Conservation (phyloP, 257 asterid species). For the Petrea volubilis region DNA sequence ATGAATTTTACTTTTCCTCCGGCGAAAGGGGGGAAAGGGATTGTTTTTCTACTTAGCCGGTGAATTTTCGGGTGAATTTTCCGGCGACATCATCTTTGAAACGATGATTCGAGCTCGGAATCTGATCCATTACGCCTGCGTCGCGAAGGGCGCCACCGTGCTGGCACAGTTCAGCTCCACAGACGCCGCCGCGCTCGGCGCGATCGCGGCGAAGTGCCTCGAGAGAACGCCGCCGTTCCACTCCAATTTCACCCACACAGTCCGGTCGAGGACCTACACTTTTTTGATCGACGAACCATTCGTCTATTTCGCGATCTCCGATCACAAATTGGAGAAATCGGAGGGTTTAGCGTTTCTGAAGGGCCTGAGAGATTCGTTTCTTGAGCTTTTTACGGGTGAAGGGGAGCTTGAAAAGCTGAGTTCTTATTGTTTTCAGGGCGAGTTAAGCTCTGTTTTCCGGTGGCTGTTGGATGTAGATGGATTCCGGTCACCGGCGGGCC, state of each 20-base stretch:
- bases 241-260: slow-evolving; percentile 71
- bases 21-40: not conserved
- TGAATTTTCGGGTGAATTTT: not conserved
- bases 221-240: slow-evolving; percentile 68
- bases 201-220: slow-evolving; percentile 71
- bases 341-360: slow-evolving; percentile 61
- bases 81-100: not conserved
- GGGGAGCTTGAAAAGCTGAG: slow-evolving; percentile 42
- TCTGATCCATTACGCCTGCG: slow-evolving; percentile 69
- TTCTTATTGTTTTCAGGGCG: slow-evolving; percentile 85
- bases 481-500: slow-evolving; percentile 41
- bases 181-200: slow-evolving; percentile 75
- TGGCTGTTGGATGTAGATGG: slow-evolving; percentile 45
- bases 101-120: slow-evolving; percentile 59
- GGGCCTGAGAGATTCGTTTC: slow-evolving; percentile 56
- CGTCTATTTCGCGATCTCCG: slow-evolving; percentile 66
- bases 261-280: slow-evolving; percentile 58
- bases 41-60: not conserved
- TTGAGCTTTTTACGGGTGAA: slow-evolving; percentile 27
- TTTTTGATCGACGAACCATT: slow-evolving; percentile 60
- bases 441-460: slow-evolving; percentile 77
- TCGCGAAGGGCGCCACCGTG: slow-evolving; percentile 62
- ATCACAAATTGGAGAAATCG: slow-evolving; percentile 53
- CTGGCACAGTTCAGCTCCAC: slow-evolving; percentile 83
- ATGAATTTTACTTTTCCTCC: not conserved